Conservation (phyloP, 2,329 filamentous ascomycete species). For the Trichocomaceae sp. region DNA sequence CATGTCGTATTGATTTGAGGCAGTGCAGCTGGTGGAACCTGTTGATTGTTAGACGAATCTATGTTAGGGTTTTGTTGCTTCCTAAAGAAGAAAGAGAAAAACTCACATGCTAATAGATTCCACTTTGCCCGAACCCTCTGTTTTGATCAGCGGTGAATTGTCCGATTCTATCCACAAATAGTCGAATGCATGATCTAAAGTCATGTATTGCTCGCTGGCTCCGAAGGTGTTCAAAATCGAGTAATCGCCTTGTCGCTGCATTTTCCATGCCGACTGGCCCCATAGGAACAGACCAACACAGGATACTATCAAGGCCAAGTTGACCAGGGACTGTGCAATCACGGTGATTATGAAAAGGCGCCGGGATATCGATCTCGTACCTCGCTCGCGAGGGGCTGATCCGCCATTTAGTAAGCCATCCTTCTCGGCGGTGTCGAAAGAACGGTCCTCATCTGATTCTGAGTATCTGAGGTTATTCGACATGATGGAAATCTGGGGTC, state of each 20-base stretch:
- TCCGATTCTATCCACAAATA: neutral
- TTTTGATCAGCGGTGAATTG: neutral
- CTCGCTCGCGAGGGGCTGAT: neutral
- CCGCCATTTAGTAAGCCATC: neutral
- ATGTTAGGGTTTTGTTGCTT: too few relatives aligned
- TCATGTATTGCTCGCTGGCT: neutral
- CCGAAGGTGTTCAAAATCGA: neutral
- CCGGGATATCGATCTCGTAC: too few relatives aligned
- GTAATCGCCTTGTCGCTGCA: neutral
- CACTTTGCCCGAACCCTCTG: neutral
- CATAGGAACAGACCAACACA: neutral
- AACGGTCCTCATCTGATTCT: neutral
- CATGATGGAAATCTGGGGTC: neutral
- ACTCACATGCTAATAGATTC: constrained; percentile 4
- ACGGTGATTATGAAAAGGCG: neutral
- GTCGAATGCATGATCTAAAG: neutral
- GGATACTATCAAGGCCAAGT: neutral
- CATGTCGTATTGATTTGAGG: neutral
- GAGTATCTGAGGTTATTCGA: neutral
- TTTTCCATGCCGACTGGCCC: neutral
- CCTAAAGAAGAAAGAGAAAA: neutral
- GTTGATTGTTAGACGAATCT: neutral
- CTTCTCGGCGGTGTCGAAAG: neutral
- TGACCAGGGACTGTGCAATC: neutral
- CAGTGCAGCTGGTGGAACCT: constrained; percentile 4